These are phyloP conservation scores for Phytophthora niederhauseri DNA, from an alignment of 352 stramenopile genomes.

Conservation along the genomic window DNA sequence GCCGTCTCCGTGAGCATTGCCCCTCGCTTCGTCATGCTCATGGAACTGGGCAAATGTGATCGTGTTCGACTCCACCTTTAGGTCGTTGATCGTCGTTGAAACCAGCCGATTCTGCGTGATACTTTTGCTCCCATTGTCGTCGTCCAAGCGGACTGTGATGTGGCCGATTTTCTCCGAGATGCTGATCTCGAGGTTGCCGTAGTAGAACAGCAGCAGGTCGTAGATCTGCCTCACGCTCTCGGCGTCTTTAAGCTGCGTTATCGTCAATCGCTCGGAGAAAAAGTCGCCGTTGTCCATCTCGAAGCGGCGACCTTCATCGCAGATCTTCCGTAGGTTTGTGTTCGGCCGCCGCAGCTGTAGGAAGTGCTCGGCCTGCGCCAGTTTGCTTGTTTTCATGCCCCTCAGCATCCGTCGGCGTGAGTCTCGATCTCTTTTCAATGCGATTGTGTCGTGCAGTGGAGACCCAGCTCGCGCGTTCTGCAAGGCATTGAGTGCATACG, in stretches of 20 bases:
- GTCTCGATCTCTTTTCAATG: constrained; percentile 20
- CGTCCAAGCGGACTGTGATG: constrained; percentile 64
- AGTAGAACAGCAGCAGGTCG: constrained; percentile 59
- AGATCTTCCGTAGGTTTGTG: constrained; percentile 30
- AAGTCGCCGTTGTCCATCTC: constrained; percentile 49
- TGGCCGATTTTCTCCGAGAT: constrained; percentile 61
- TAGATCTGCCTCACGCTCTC: constrained; percentile 52
- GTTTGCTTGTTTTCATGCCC: constrained; percentile 34
- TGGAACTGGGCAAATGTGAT: constrained; percentile 44
- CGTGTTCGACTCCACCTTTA: constrained; percentile 50
- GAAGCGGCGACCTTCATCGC: constrained; percentile 45
- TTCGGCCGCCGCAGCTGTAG: constrained; percentile 23
- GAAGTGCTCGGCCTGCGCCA: constrained; percentile 32
- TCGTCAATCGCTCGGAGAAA: constrained; percentile 50
- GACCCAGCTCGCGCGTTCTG: constrained; percentile 28
- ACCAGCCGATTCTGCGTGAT: constrained; percentile 59
- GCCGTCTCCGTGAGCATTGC: constrained; percentile 22
- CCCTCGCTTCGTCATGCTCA: constrained; percentile 19
- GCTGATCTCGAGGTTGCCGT: constrained; percentile 64
- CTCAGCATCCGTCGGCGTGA: constrained; percentile 19
- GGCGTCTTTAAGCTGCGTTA: constrained; percentile 50
- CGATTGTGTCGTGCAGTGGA: constrained; percentile 24
- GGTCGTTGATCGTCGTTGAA: constrained; percentile 37
- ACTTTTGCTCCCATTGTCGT: constrained; percentile 47
- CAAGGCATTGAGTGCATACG: neutral